Percentiles rank a stretch among this genome's conserved stretches.
phyloP scores from a whole-genome alignment of 352 stramenopile species.

The Phytopythium kandeliae region DNA sequence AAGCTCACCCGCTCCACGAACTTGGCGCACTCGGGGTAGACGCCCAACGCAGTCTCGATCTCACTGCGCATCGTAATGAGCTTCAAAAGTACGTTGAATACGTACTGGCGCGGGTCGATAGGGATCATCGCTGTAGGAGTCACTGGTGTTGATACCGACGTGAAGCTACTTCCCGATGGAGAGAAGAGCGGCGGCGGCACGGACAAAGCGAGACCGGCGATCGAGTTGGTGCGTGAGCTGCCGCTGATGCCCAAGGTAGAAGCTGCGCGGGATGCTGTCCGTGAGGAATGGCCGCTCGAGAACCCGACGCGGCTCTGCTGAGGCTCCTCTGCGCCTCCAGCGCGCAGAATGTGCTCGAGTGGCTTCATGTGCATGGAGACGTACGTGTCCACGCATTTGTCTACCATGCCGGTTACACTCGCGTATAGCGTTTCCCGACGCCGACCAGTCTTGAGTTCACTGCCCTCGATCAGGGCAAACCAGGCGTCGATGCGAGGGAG shows the following conservation, averaged over 20 bases:
- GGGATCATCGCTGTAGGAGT: slow-evolving; percentile 19
- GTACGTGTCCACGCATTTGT: slow-evolving; percentile 59
- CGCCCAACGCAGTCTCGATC: slow-evolving; percentile 57
- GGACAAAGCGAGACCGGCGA: slow-evolving; percentile 16
- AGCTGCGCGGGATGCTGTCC: slow-evolving; percentile 21
- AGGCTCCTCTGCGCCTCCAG: slow-evolving; percentile 42
- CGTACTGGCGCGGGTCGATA: slow-evolving; percentile 64
- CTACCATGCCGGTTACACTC: slow-evolving; percentile 38
- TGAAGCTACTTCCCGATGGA: not conserved
- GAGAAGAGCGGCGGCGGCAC: slow-evolving; percentile 10
- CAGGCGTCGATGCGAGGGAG: slow-evolving; percentile 38
- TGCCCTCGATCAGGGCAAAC: slow-evolving; percentile 32
- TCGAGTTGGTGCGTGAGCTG: slow-evolving; percentile 20
- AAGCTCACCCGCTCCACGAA: slow-evolving; percentile 49
- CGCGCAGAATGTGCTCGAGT: slow-evolving; percentile 39
- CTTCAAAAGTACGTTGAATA: slow-evolving; percentile 76
- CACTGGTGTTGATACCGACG: not conserved
- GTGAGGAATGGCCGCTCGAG: slow-evolving; percentile 9
- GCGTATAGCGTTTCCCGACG: slow-evolving; percentile 30
- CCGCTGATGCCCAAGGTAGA: slow-evolving; percentile 1
- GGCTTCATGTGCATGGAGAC: slow-evolving; percentile 43
- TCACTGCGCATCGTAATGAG: slow-evolving; percentile 71
- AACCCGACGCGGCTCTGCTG: slow-evolving; percentile 15
- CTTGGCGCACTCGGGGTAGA: slow-evolving; percentile 43
- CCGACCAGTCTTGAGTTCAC: not conserved